These are phyloP conservation scores for Boechera stricta DNA, from an alignment of 345 rosid genomes.

Conservation along the genomic window DNA sequence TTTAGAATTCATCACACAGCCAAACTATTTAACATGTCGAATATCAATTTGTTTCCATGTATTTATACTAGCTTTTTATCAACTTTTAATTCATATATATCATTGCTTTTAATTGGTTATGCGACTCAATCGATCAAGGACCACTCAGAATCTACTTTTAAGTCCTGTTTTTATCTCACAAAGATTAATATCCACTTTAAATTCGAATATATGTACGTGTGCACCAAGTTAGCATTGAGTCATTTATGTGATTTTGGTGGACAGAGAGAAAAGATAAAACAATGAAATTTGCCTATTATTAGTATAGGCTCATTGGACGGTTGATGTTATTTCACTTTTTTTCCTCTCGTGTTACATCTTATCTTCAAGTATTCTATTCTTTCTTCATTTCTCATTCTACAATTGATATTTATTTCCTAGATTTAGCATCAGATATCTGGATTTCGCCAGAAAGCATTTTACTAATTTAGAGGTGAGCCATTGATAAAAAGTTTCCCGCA, in stretches of 20 bases:
- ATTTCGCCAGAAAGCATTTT: neutral
- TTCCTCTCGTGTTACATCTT: constrained; percentile 8
- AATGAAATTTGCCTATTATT: constrained; percentile 24
- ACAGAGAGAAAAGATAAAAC: constrained; percentile 31
- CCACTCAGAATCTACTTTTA: constrained; percentile 14
- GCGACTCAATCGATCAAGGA: constrained; percentile 9
- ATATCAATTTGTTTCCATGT: neutral
- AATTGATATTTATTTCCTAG: neutral
- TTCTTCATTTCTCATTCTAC: constrained; percentile 12
- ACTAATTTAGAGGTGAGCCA: neutral
- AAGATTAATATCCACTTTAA: constrained; percentile 9
- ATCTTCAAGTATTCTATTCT: neutral
- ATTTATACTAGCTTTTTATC: neutral
- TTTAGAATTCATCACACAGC: neutral
- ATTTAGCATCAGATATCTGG: too few relatives aligned
- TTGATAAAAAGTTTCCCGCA: neutral
- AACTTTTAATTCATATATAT: neutral
- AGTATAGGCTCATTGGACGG: constrained; percentile 39
- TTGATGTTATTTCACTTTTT: constrained; percentile 15
- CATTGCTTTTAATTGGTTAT: constrained; percentile 10
- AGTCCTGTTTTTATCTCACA: constrained; percentile 10
- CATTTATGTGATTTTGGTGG: constrained; percentile 24
- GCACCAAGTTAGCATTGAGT: constrained; percentile 21
- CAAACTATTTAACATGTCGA: neutral
- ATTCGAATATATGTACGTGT: constrained; percentile 21